Conservation (phyloP, 2,329 filamentous ascomycete species). For the Colletotrichum lini region DNA sequence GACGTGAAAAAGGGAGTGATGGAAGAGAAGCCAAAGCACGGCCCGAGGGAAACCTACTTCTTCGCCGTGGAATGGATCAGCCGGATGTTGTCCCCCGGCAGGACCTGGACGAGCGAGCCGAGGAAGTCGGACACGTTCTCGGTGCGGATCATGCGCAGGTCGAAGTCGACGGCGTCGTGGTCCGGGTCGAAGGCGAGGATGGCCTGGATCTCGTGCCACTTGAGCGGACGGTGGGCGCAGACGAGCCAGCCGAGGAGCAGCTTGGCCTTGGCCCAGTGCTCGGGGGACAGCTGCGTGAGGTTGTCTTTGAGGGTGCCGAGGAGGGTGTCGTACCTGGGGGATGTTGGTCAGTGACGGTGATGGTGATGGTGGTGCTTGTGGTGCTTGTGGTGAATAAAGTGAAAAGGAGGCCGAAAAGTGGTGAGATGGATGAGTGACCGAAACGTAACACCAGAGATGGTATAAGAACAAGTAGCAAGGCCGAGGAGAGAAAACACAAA, state of each 20-base stretch:
- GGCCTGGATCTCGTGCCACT: slow-evolving; percentile 58
- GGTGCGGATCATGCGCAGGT: slow-evolving; percentile 42
- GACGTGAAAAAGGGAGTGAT: too few relatives aligned
- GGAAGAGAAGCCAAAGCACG: too few relatives aligned
- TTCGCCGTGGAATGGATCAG: slow-evolving; percentile 57
- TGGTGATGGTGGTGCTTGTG: background rate
- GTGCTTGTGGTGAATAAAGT: background rate
- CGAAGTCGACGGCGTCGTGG: slow-evolving; percentile 43
- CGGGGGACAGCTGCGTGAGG: background rate
- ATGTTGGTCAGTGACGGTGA: too few relatives aligned
- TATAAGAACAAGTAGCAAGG: background rate
- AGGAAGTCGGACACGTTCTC: slow-evolving; percentile 50
- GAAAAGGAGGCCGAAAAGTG: too few relatives aligned
- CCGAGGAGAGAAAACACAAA: background rate
- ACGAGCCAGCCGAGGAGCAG: slow-evolving; percentile 57
- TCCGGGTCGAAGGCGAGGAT: slow-evolving; percentile 48
- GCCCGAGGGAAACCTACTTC: slow-evolving; percentile 46
- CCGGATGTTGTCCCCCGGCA: slow-evolving; percentile 50
- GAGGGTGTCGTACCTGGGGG: slow-evolving; percentile 49
- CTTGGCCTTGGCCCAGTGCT: slow-evolving; percentile 46
- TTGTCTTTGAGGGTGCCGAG: slow-evolving; percentile 40
- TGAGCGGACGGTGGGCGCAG: slow-evolving; percentile 56
- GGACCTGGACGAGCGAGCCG: slow-evolving; percentile 55
- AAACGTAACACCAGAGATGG: too few relatives aligned
- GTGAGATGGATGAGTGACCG: too few relatives aligned